Base-by-base conservation (phyloP, 306 rosid genomes). In the Dalbergia cultrata region DNA sequence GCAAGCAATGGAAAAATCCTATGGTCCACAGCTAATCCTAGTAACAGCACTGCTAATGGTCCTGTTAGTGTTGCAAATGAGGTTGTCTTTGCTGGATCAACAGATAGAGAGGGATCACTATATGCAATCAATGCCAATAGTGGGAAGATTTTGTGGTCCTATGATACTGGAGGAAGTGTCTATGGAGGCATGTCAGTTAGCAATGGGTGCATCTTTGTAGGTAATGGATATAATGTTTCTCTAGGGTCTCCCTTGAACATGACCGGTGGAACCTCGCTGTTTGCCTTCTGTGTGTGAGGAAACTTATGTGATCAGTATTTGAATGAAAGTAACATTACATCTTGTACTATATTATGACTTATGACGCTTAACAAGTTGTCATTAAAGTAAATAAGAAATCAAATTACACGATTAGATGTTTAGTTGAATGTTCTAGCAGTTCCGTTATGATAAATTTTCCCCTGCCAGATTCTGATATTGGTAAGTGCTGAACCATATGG, bases 21-120 rank as follows among this genome's bases (percentile, higher is more conserved):
- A 9, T 92, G 93, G 95, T 79, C 90, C 43, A 89, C 70, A 0
- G 88, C 89, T 16, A 88, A 89, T 21, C 89, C 86, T 3, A 81
- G 72, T 5, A 68, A 85, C 0, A 86, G 81, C 6, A 70, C 79
- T 0, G 80, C 92, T 14, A 64, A 35, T 1, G 93, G 90, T 1
- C 90, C 93, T 7, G 90, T 90, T 4, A 87, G 87, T 18, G 82
- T 90, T 44, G 93, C 97, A 31, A 92, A 90, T 59, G 92, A 75
- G 5, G 93, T 89, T 6, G 74, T 83, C 14, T 92, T 90, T 52
- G 92, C 81, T 19, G 93, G 97, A 18, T 90, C 97, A 0, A 49
- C 88, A 0, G 44, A 83, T 26, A 44, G 43, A 8, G 31, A 18
- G 53, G 95, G 95, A 60, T 78, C 83, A 3, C 65, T 92, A 19